Conservation (phyloP, 1,139 yeast species). For the Suhomyces kunorum region DNA sequence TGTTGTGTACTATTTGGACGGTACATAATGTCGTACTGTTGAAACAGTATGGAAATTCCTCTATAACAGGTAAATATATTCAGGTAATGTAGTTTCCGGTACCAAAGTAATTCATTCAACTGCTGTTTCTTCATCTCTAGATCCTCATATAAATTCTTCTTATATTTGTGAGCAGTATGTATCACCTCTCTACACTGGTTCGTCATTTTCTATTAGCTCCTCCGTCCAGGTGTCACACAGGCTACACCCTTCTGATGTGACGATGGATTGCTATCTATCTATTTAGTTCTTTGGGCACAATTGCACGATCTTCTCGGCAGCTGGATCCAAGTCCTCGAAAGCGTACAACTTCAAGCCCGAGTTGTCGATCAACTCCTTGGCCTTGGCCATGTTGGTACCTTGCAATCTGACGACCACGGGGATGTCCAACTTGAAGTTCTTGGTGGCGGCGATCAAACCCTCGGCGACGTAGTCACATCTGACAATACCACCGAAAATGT, state of each 20-base stretch:
- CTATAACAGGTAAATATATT: no score
- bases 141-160: no score
- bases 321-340: constrained; percentile 91
- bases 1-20: no score
- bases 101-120: no score
- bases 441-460: constrained; percentile 55
- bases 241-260: background rate
- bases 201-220: background rate
- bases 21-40: no score
- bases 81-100: no score
- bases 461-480: constrained; percentile 98
- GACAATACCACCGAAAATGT: constrained; percentile 98
- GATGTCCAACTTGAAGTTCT: constrained; percentile 57
- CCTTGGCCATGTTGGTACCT: constrained; percentile 93
- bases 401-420: constrained; percentile 98
- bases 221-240: background rate
- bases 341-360: constrained; percentile 94
- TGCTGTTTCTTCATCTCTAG: no score
- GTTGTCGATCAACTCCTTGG: constrained; percentile 80
- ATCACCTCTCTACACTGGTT: background rate
- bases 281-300: constrained; percentile 42
- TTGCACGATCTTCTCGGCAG: constrained; percentile 93
- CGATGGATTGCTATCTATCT: constrained; percentile 5
- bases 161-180: no score
- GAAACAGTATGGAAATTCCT: no score